Base-by-base conservation (phyloP, 2,329 filamentous ascomycete species). In the Chaetomium olivaceum region DNA sequence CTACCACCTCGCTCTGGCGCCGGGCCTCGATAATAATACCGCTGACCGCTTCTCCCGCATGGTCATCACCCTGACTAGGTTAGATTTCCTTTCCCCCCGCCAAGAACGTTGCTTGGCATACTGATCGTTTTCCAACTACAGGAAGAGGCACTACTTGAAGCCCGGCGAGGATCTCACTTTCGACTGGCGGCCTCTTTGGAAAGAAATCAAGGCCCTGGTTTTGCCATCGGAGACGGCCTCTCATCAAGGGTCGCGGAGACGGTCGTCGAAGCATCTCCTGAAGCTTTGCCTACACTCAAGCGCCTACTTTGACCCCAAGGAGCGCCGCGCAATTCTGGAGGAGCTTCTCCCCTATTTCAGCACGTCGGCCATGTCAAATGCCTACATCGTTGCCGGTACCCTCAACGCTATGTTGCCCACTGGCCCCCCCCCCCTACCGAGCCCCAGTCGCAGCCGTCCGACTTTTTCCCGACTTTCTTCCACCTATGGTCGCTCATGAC, bases 31-130 rank as follows among this genome's bases (percentile, higher is more conserved):
- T 74, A 85, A 87, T 60, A 85, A 84, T 66, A 88, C 93, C 9
- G 86, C 92, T 4, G 96, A 99, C 79, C 87, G 94, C 66, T 99
- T 99, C 76, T 87, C 94, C 55, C 95, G 92, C 82, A 98, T 98
- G 93, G 94, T 98, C 74, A 91, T 97, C 78, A 89, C 92, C 12
- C 80, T 99, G 72, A 96, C 93, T n/a, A 96, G 95, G 93, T 95
- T 80, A 78, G 89, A 80, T 27, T n/a, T 4, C 43, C 6, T 6
- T n/a, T 52, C 12, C 19, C 6, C 33, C 43, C 56, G 63, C 12
- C 27, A 48, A 11, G 2, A 48, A 23, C 2, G 8, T 33, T 64
- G 62, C 23, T 59, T 66, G 16, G 55, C 8, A 23, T 55, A 39
- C 27, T 58, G 29, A 59, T 31, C 21, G 16, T 68, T 67, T 16